Conservation (phyloP, 2,329 filamentous ascomycete genomes). For the Acrodontium crateriforme region DNA sequence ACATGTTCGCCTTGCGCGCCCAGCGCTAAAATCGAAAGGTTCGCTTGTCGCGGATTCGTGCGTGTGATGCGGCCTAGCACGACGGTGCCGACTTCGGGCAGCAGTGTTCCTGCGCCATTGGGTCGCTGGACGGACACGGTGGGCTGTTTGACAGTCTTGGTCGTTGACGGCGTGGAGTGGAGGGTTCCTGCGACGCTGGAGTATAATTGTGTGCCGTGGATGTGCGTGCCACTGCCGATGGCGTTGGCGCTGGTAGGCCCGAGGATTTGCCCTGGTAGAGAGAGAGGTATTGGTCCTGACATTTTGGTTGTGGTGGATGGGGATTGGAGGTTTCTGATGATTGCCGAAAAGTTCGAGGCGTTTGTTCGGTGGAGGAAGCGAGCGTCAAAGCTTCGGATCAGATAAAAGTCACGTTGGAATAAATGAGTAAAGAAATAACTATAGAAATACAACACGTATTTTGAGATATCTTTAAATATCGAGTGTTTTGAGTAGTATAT, state of each 20-base stretch:
- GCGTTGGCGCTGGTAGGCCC: conserved; percentile 52
- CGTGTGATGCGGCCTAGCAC: conserved; percentile 79
- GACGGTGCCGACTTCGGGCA: conserved; percentile 67
- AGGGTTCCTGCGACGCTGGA: conserved; percentile 66
- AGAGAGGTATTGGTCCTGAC: too few relatives aligned
- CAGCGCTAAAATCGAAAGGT: conserved; percentile 74
- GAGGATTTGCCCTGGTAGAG: conserved; percentile 73
- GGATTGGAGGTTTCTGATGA: too few relatives aligned
- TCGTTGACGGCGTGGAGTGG: conserved; percentile 24
- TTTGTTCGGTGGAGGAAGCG: too few relatives aligned
- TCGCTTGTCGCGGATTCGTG: conserved; percentile 72
- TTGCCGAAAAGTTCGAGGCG: too few relatives aligned
- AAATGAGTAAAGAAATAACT: too few relatives aligned
- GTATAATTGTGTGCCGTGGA: conserved; percentile 60
- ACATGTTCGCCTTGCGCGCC: conserved; percentile 33
- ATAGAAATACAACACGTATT: too few relatives aligned
- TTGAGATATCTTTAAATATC: too few relatives aligned
- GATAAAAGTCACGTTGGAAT: too few relatives aligned
- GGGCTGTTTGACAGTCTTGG: conserved; percentile 39
- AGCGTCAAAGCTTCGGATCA: too few relatives aligned
- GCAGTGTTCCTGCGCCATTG: conserved; percentile 52
- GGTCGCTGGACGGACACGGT: conserved; percentile 27
- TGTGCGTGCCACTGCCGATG: conserved; percentile 72
- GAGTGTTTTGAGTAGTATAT: too few relatives aligned
- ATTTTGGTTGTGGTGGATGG: too few relatives aligned